A percentile compares a stretch with the other conserved stretches of the same genome.
phyloP scores from a whole-genome alignment of 352 stramenopile species.

The Peronospora farinosa region DNA sequence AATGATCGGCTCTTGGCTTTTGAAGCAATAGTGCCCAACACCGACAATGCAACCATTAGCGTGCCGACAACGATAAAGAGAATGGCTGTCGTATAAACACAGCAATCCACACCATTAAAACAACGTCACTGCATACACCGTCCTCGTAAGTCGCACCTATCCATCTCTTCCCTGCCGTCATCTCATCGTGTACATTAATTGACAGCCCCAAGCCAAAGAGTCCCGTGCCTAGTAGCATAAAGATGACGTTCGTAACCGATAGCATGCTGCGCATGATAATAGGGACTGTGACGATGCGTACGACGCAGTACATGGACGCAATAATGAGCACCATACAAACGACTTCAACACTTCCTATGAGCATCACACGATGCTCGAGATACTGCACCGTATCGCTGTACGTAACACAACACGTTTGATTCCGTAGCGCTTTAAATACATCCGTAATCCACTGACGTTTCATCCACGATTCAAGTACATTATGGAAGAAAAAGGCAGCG shows the following conservation, averaged over 20 bases:
- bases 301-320: conserved; percentile 63
- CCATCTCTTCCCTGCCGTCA: conserved; percentile 67
- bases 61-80: conserved; percentile 71
- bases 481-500: conserved; percentile 58
- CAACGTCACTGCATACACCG: not conserved
- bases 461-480: conserved; percentile 60
- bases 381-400: conserved; percentile 49
- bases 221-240: conserved; percentile 49
- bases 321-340: conserved; percentile 46
- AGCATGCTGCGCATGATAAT: conserved; percentile 85
- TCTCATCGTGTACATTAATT: conserved; percentile 54
- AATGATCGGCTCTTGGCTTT: conserved; percentile 68
- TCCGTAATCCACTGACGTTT: conserved; percentile 64
- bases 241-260: conserved; percentile 67
- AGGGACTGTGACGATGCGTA: conserved; percentile 80
- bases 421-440: conserved; percentile 41
- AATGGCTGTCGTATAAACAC: conserved; percentile 28
- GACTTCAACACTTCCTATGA: conserved; percentile 44
- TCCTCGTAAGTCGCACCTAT: conserved; percentile 36
- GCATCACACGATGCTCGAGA: conserved; percentile 40
- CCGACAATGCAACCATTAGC: conserved; percentile 52
- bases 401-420: conserved; percentile 43
- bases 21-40: conserved; percentile 61
- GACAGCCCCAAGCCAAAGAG: conserved; percentile 53
- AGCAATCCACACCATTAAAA: not conserved